Evolutionary conservation across 495 filamentous ascomycete species (phyloP).

Genomic region (Penicillium simplicissimum): DNA sequence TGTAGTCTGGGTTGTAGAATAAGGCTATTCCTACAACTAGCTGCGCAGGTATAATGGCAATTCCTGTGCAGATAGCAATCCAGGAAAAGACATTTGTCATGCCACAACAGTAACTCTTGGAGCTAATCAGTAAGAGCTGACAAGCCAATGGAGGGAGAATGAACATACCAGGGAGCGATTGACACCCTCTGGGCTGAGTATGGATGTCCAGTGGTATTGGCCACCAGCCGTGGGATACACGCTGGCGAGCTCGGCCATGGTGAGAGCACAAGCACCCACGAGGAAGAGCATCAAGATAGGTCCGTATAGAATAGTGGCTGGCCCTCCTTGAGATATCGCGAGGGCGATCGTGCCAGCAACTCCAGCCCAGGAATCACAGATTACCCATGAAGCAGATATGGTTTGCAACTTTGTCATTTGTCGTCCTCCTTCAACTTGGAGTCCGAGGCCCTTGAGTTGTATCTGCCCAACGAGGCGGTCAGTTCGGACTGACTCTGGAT

Average conservation of each 20-base stretch:
- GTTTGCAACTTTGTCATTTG: constrained; percentile 17
- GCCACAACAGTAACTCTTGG: constrained; percentile 32
- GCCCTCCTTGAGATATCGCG: constrained; percentile 28
- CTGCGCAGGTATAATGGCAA: constrained; percentile 25
- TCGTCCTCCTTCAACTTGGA: constrained; percentile 3
- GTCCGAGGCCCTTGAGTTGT: constrained; percentile 6
- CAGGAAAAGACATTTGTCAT: constrained; percentile 27
- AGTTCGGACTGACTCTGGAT: background rate
- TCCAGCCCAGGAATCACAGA: constrained; percentile 30
- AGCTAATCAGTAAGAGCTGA: background rate
- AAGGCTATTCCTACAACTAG: constrained; percentile 23
- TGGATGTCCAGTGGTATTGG: constrained; percentile 43
- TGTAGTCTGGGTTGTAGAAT: constrained; percentile 25
- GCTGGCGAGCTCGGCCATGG: constrained; percentile 51
- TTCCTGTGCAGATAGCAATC: constrained; percentile 26
- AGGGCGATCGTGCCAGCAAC: constrained; percentile 28
- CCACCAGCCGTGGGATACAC: constrained; percentile 54
- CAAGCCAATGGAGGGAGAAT: too few relatives aligned
- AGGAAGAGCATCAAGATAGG: constrained; percentile 22
- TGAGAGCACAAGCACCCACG: constrained; percentile 35
- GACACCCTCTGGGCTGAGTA: constrained; percentile 25
- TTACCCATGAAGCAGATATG: constrained; percentile 20
- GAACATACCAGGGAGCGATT: constrained; percentile 12
- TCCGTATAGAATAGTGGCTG: constrained; percentile 31
- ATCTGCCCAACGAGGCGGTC: constrained; percentile 7